Conservation (phyloP, 2,329 filamentous ascomycete genomes). For the Fusarium buharicum region DNA sequence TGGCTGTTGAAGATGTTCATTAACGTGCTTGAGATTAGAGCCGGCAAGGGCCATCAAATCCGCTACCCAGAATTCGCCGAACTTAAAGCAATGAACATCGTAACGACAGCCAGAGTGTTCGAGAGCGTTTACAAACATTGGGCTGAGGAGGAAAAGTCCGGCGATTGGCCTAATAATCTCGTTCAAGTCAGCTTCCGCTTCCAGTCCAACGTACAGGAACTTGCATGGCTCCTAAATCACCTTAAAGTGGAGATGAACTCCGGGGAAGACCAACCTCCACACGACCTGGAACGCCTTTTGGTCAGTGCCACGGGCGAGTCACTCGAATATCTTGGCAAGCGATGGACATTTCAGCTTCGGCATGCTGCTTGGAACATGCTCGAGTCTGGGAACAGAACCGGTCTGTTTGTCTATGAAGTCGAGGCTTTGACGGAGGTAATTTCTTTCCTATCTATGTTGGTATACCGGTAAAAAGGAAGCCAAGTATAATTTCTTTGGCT, state of each 20-base stretch:
- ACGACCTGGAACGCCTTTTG: not conserved
- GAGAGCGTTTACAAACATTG: not conserved
- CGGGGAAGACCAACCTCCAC: not conserved
- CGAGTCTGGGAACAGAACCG: not conserved
- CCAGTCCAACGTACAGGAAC: not conserved
- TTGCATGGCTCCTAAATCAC: constrained; percentile 3
- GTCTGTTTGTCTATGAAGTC: constrained; percentile 18
- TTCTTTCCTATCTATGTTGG: not conserved
- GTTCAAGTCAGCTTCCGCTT: not conserved
- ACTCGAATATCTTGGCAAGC: not conserved
- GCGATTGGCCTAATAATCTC: not conserved
- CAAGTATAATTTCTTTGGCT: not conserved
- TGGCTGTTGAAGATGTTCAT: constrained; percentile 8
- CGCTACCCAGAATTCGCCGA: not conserved
- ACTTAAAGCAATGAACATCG: not conserved
- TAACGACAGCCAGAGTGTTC: not conserved
- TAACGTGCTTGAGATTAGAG: not conserved
- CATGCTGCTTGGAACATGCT: not conserved
- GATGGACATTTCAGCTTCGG: not conserved
- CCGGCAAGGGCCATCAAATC: not conserved
- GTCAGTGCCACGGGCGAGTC: not conserved
- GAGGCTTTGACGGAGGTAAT: not conserved
- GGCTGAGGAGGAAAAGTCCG: not conserved
- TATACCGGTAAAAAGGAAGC: not conserved
- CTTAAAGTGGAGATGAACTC: not conserved